phyloP scores from a whole-genome alignment of 352 stramenopile species.

The Phytophthora syringae region DNA sequence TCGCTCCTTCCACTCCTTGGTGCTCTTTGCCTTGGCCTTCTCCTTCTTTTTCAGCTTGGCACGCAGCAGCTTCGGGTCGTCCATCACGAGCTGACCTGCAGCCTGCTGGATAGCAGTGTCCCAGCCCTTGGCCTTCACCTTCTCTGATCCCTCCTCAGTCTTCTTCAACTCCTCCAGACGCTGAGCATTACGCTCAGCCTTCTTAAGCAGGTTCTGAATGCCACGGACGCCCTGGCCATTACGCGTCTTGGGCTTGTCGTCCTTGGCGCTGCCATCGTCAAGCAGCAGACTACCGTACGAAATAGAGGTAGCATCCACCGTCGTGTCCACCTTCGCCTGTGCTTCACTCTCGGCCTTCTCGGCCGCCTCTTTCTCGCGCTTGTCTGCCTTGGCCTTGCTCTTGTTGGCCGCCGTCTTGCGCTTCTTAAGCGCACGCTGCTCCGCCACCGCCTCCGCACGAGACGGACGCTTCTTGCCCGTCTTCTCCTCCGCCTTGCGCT shows the following conservation, averaged over 20 bases:
- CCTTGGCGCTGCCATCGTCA: slow-evolving; percentile 57
- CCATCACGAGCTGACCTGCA: slow-evolving; percentile 65
- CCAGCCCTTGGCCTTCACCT: slow-evolving; percentile 72
- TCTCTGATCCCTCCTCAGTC: slow-evolving; percentile 72
- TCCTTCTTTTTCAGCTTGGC: slow-evolving; percentile 89
- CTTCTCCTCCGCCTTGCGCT: slow-evolving; percentile 76
- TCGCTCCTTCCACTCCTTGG: slow-evolving; percentile 82
- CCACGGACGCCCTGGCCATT: slow-evolving; percentile 72
- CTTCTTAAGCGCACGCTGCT: slow-evolving; percentile 44
- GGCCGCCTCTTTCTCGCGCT: slow-evolving; percentile 48
- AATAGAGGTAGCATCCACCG: slow-evolving; percentile 44
- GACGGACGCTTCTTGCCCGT: slow-evolving; percentile 60
- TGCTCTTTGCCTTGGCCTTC: slow-evolving; percentile 79
- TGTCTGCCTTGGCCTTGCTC: slow-evolving; percentile 53
- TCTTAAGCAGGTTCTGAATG: slow-evolving; percentile 85
- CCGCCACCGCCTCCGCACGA: slow-evolving; percentile 28
- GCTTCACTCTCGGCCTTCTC: slow-evolving; percentile 13
- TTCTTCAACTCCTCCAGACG: slow-evolving; percentile 83
- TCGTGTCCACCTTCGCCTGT: slow-evolving; percentile 25
- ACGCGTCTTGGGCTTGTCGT: slow-evolving; percentile 69
- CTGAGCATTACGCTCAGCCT: slow-evolving; percentile 78
- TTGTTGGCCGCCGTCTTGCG: slow-evolving; percentile 60
- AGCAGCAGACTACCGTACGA: slow-evolving; percentile 83
- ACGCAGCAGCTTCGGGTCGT: slow-evolving; percentile 80
- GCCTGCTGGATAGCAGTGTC: slow-evolving; percentile 80